A percentile compares a stretch with the other conserved stretches of the same genome.
Evolutionary conservation across 257 asterid species (phyloP).

Genomic region (Agastache rugosa): DNA sequence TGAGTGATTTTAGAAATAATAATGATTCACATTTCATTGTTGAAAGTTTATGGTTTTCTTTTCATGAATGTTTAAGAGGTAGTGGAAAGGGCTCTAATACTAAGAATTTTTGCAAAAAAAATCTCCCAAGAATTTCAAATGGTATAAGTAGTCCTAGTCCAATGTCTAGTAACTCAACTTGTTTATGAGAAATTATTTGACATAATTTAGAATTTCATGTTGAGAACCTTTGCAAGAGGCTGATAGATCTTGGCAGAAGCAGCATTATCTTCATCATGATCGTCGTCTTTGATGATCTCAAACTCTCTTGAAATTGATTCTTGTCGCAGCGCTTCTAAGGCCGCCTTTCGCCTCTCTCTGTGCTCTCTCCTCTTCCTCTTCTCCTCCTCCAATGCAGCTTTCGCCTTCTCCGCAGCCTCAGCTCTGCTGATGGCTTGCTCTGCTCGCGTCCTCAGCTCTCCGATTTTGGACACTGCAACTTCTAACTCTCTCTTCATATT

Average conservation of each 20-base stretch:
- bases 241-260: slow-evolving; percentile 44
- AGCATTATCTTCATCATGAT: not conserved
- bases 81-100: no score
- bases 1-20: no score
- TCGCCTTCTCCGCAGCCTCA: slow-evolving; percentile 73
- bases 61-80: no score
- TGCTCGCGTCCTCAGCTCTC: slow-evolving; percentile 67
- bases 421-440: slow-evolving; percentile 89
- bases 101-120: no score
- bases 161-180: no score
- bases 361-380: slow-evolving; percentile 59
- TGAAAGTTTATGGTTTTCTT: no score
- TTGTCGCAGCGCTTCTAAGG: slow-evolving; percentile 55
- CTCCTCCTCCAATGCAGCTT: slow-evolving; percentile 54
- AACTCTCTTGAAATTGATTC: slow-evolving; percentile 52
- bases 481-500: slow-evolving; percentile 54
- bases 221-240: slow-evolving; percentile 77
- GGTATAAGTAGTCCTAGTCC: not conserved
- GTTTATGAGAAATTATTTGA: not conserved
- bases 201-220: slow-evolving; percentile 59
- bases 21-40: no score
- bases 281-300: not conserved
- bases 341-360: slow-evolving; percentile 59
- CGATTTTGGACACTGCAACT: slow-evolving; percentile 43
- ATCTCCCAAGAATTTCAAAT: not conserved